phyloP scores from a whole-genome alignment of 2,329 filamentous ascomycete species.

The Penicillium brasilianum region DNA sequence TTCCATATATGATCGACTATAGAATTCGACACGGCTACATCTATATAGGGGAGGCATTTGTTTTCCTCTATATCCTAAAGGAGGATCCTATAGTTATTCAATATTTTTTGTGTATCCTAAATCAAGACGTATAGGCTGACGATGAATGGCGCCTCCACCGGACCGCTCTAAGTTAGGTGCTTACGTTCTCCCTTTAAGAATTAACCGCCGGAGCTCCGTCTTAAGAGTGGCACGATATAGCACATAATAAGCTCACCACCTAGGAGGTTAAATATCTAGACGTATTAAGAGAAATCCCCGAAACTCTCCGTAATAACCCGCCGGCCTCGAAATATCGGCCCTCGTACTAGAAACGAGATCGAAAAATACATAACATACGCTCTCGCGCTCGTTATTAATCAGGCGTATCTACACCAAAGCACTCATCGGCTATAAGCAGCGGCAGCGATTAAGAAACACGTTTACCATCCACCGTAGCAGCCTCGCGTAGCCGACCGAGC shows the following conservation, averaged over 20 bases:
- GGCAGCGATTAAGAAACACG: slow-evolving; percentile 24
- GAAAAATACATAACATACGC: slow-evolving; percentile 27
- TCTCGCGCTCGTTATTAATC: slow-evolving; percentile 24
- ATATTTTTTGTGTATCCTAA: slow-evolving; percentile 34
- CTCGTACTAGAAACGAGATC: slow-evolving; percentile 27
- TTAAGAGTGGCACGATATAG: neutral
- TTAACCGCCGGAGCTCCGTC: slow-evolving; percentile 25
- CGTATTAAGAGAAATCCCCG: slow-evolving; percentile 30
- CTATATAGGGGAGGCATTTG: slow-evolving; percentile 38
- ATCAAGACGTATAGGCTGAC: slow-evolving; percentile 31
- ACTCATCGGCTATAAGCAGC: slow-evolving; percentile 25
- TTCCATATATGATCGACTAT: slow-evolving; percentile 36
- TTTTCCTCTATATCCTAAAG: slow-evolving; percentile 37
- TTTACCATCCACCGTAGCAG: slow-evolving; percentile 24
- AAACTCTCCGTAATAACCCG: slow-evolving; percentile 30
- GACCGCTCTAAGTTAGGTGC: slow-evolving; percentile 35
- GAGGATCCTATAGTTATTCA: slow-evolving; percentile 26
- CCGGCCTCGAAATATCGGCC: slow-evolving; percentile 32
- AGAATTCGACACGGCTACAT: slow-evolving; percentile 37
- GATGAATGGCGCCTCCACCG: slow-evolving; percentile 34
- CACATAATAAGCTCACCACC: slow-evolving; percentile 23
- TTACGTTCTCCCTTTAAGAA: slow-evolving; percentile 39
- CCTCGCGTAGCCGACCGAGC: slow-evolving; percentile 21
- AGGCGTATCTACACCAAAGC: slow-evolving; percentile 19
- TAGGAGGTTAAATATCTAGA: slow-evolving; percentile 33